Base-by-base conservation (phyloP, 108 stramenopile genomes). In the Fistulifera solaris region DNA sequence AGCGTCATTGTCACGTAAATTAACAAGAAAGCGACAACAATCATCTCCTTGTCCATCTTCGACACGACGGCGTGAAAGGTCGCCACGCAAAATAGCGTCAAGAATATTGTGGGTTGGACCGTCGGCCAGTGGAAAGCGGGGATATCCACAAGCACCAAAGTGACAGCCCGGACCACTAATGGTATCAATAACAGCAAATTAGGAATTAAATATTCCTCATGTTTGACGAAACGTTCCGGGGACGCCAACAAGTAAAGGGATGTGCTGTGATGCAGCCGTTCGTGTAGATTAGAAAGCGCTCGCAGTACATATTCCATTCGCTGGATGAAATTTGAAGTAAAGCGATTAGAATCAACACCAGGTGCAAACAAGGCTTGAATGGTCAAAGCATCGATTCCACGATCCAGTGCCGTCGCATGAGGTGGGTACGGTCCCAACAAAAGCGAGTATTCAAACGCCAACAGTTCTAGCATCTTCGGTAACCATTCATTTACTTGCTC, bases 221-320 rank as follows among this genome's bases (percentile, higher is more conserved):
- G 86, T 40, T 82, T 84, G 19, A 93, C 90, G 68, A 86, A 93
- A 38, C 61, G 79, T 27, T 55, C 58, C 2, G 73, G 71, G 0
- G 79, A 68, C 21, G 90, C 82, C 41, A 93, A 62, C 24, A 81
- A 54, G 59, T 93, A 93, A 48, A 84, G 77, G 7, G 77, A 67
- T 23, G 78, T 61, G 27, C 79, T 79, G 67, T 93, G 90, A 67
- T 93, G 90, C 15, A 93, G 68, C n/a, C 87, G 77, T 58, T 93
- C 90, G 67, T 86, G 83, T 18, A 88, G 63, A 65, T 88, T 93
- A 63, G 80, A 73, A 14, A 93, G 62, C 1, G 80, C 67, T 1
- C 84, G 84, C 1, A 92, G 13, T n/a, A 81, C 54, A 1, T 68
- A 54, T 47, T 85, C 82, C 35, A 69, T 65, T 25, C 52, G 52